Evolutionary conservation across 768 basidiomycete genomes (phyloP).

Genomic region (Austroboletus festivus): DNA sequence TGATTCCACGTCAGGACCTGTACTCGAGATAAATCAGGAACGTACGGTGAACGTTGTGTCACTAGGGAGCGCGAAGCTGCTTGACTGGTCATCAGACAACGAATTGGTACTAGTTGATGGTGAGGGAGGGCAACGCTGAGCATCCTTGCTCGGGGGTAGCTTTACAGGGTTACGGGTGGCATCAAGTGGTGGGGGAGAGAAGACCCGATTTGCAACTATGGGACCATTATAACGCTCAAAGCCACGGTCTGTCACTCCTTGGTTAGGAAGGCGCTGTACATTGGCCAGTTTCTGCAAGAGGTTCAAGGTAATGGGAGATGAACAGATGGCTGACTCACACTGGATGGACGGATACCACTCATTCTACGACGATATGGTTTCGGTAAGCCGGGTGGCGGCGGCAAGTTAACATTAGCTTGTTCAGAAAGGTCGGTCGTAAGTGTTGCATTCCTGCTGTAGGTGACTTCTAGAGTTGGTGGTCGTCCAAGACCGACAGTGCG

Average conservation of each 20-base stretch:
- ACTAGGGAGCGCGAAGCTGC: conserved; percentile 9
- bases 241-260: not conserved
- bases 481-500: not conserved
- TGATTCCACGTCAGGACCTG: not conserved
- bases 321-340: conserved; percentile 5
- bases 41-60: conserved; percentile 24
- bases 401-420: not conserved
- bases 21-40: not conserved
- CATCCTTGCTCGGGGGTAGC: not conserved
- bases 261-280: not conserved
- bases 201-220: not conserved
- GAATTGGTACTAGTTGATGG: conserved; percentile 11
- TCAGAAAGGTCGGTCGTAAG: not conserved
- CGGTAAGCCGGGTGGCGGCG: conserved; percentile 11
- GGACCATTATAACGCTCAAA: conserved; percentile 9
- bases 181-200: conserved; percentile 8
- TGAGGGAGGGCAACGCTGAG: conserved; percentile 6
- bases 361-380: not conserved
- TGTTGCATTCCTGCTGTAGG: too few species aligned
- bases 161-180: conserved; percentile 5
- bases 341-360: not conserved
- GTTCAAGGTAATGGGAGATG: not conserved
- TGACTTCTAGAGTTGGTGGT: not conserved
- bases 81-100: conserved; percentile 18
- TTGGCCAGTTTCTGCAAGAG: conserved; percentile 3